A percentile compares a stretch with the other conserved stretches of the same genome.
Conservation (phyloP, 768 basidiomycete genomes). For the Leccinum rimulosum region DNA sequence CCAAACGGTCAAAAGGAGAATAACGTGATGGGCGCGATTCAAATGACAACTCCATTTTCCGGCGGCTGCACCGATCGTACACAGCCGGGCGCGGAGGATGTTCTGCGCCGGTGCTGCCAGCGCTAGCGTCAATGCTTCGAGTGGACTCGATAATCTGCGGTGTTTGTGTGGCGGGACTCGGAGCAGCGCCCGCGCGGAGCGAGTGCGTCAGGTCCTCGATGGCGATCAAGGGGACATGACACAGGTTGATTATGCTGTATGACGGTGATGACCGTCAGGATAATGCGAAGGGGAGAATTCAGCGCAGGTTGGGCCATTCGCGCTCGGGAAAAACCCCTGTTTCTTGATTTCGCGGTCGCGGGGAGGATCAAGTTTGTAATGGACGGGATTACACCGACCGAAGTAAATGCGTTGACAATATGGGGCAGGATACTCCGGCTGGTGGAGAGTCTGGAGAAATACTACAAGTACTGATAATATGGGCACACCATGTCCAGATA, state of each 20-base stretch:
- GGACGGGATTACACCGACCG: conserved; percentile 9
- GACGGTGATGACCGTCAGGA: not conserved
- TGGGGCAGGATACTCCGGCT: conserved; percentile 12
- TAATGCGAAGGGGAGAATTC: not conserved
- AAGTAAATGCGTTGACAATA: conserved; percentile 4
- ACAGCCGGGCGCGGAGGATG: too few species aligned
- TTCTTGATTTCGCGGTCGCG: conserved; percentile 22
- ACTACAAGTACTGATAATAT: conserved; percentile 7
- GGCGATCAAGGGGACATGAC: conserved; percentile 28
- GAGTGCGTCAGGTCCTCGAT: conserved; percentile 17
- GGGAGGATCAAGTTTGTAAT: conserved; percentile 13
- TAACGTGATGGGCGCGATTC: too few species aligned
- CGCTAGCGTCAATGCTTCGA: too few species aligned
- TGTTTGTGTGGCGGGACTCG: conserved; percentile 7
- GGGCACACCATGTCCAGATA: too few species aligned
- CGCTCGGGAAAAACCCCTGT: conserved; percentile 17
- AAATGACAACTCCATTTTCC: too few species aligned
- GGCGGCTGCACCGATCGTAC: too few species aligned
- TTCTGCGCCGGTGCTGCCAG: too few species aligned
- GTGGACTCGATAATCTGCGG: too few species aligned
- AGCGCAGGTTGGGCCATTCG: not conserved
- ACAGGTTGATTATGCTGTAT: conserved; percentile 17
- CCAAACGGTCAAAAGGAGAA: too few species aligned
- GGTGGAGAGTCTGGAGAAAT: conserved; percentile 18
- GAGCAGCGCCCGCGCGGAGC: conserved; percentile 26